Percentiles rank a stretch among this genome's conserved stretches.
These are phyloP conservation scores for Potentilla sterilis DNA, from an alignment of 306 rosid species.

Conservation along the genomic window DNA sequence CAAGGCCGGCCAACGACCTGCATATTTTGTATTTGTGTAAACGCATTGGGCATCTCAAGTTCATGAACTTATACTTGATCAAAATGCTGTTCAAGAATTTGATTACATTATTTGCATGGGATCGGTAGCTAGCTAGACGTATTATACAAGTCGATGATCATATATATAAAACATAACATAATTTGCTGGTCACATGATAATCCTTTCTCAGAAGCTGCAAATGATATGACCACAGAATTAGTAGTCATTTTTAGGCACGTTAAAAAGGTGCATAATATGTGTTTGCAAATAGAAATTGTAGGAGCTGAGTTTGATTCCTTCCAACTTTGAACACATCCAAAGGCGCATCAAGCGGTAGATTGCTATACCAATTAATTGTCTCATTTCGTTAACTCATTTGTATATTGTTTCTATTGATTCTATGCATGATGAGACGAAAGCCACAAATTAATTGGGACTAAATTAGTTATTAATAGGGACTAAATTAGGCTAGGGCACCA, in stretches of 20 bases:
- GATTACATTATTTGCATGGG: background rate
- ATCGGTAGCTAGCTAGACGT: background rate
- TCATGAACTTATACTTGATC: no score
- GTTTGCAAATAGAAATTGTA: background rate
- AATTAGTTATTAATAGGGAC: background rate
- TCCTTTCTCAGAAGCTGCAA: background rate
- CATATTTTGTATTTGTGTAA: background rate
- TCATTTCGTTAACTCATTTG: background rate
- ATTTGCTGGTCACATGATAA: background rate
- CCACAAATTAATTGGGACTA: no score
- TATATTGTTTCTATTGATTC: background rate
- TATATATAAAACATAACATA: background rate
- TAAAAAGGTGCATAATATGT: background rate
- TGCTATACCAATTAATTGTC: background rate
- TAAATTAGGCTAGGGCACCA: background rate
- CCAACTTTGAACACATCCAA: constrained; percentile 8
- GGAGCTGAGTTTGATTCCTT: background rate
- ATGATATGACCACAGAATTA: background rate
- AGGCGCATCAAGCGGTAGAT: background rate
- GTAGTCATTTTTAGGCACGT: constrained; percentile 1
- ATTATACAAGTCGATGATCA: no score
- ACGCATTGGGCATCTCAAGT: background rate
- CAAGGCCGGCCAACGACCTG: background rate
- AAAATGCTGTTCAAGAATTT: background rate
- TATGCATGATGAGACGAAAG: background rate